These are phyloP conservation scores for Hawksworthiomyces lignivorus DNA, from an alignment of 2,329 filamentous ascomycete species.

Conservation along the genomic window DNA sequence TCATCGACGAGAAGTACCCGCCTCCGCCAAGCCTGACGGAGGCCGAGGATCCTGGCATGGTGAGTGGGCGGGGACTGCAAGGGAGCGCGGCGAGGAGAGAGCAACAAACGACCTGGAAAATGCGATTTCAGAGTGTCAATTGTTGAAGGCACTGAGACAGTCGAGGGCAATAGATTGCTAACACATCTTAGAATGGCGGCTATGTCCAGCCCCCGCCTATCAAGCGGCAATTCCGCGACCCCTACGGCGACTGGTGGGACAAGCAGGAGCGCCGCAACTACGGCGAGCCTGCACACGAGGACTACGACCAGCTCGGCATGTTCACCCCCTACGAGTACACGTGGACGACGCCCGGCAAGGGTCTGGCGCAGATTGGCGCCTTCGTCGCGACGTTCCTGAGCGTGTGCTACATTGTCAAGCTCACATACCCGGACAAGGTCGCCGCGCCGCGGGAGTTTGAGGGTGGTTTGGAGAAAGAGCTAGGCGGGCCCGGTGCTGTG, in stretches of 20 bases:
- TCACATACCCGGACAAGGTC: slow-evolving; percentile 64
- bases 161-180: no score
- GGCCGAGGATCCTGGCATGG: slow-evolving; percentile 59
- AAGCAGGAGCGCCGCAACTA: slow-evolving; percentile 96
- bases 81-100: neutral
- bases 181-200: slow-evolving; percentile 62
- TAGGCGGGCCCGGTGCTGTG: slow-evolving; percentile 61
- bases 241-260: slow-evolving; percentile 93
- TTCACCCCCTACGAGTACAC: slow-evolving; percentile 88
- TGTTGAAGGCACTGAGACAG: no score
- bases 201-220: slow-evolving; percentile 71
- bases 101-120: neutral
- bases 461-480: slow-evolving; percentile 63
- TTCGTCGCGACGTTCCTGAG: slow-evolving; percentile 59
- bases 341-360: slow-evolving; percentile 66
- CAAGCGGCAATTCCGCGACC: slow-evolving; percentile 90
- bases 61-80: slow-evolving; percentile 30
- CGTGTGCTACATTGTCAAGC: slow-evolving; percentile 59
- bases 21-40: slow-evolving; percentile 42
- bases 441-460: slow-evolving; percentile 64
- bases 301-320: slow-evolving; percentile 86
- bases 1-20: slow-evolving; percentile 46
- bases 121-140: no score
- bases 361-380: slow-evolving; percentile 56
- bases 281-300: slow-evolving; percentile 92